Evolutionary conservation across 768 basidiomycete genomes (phyloP), one percentile per base, ranked within the genome.

Genomic region (Tephrocybe sp.): DNA sequence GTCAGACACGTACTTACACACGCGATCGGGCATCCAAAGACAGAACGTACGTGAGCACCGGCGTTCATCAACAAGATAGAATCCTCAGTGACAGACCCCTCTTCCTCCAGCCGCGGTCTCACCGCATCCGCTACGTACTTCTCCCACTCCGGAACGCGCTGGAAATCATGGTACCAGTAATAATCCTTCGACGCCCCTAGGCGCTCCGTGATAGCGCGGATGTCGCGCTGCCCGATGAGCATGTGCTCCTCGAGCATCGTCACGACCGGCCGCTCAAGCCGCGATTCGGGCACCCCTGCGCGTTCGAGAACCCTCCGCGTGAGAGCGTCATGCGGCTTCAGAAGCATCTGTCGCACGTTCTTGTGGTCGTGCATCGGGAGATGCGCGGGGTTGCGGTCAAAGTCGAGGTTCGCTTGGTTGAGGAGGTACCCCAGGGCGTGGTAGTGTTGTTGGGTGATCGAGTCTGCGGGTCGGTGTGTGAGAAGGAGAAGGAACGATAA

Each of bases 241-340:
- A 68, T 62, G 55, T 65, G 62, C 40, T 67, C 64, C 36, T 68
- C 63, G 14, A 68, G 60, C 55, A 65, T 55, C 12, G 65, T 68
- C 24, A 67, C 44, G 30, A 68, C 54, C 5, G 67, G 67, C 8
- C 67, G 62, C 37, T 55, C 33, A 33, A 65, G 44, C 11, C 67
- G 57, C 15, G 67, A 65, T 23, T 58, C 59, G 4, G 67, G 65
- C 12, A 68, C 65, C 3, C 61, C 63, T 6, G 63, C 59, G 17
- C 56, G 59, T 36, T 57, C 54, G 20, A 61, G 45, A 21, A 68
- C 46, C 25, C 54, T 53, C 12, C 57, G 56, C 0, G 67, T 62
- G n/a, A 51, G 54, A 7, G 61, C 60, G 26, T 58, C 56, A 24
- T 58, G 48, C 12, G 62, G 55, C 38, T 60, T 62, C 45, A 66